Percentiles rank a stretch among this genome's conserved stretches.
These are phyloP conservation scores for Teunomyces pallodes DNA, from an alignment of 805 yeast genomes.

Conservation along the genomic window DNA sequence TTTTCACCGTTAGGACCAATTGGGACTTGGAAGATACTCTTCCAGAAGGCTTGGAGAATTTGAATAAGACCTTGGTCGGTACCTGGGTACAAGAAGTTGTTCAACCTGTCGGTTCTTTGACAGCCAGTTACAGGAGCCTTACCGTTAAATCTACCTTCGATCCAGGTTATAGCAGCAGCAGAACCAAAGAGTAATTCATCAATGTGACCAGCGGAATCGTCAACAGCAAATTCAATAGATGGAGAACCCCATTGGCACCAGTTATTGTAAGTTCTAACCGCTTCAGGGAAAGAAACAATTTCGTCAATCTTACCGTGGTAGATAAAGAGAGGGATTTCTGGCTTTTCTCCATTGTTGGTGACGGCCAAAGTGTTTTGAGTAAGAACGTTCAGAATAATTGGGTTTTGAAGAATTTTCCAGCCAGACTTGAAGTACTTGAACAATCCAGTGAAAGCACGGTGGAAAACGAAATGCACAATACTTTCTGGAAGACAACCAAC, in stretches of 20 bases:
- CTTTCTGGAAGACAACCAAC: neutral
- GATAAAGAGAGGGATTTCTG: conserved; percentile 11
- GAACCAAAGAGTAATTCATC: conserved; percentile 12
- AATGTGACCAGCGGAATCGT: conserved; percentile 24
- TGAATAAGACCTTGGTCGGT: conserved; percentile 12
- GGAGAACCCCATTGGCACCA: conserved; percentile 26
- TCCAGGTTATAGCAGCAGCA: conserved; percentile 16
- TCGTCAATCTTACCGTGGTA: conserved; percentile 11
- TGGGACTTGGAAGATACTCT: conserved; percentile 1
- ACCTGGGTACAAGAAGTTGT: conserved; percentile 45
- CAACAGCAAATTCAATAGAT: conserved; percentile 27
- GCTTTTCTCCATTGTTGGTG: conserved; percentile 9
- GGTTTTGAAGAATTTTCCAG: conserved; percentile 13
- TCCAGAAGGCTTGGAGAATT: neutral
- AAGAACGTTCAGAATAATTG: conserved; percentile 12
- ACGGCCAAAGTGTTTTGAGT: conserved; percentile 22
- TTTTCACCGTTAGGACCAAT: conserved; percentile 5
- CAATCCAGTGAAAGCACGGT: conserved; percentile 14
- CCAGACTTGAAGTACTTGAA: conserved; percentile 13
- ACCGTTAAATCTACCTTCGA: conserved; percentile 16
- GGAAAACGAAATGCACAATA: conserved; percentile 7
- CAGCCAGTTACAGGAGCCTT: conserved; percentile 16
- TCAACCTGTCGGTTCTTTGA: conserved; percentile 39
- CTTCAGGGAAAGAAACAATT: conserved; percentile 10
- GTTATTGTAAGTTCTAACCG: conserved; percentile 18